Percentiles rank a stretch among this genome's conserved stretches.
phyloP scores from a whole-genome alignment of 2,329 filamentous ascomycete genomes.

The Fusarium nanum region DNA sequence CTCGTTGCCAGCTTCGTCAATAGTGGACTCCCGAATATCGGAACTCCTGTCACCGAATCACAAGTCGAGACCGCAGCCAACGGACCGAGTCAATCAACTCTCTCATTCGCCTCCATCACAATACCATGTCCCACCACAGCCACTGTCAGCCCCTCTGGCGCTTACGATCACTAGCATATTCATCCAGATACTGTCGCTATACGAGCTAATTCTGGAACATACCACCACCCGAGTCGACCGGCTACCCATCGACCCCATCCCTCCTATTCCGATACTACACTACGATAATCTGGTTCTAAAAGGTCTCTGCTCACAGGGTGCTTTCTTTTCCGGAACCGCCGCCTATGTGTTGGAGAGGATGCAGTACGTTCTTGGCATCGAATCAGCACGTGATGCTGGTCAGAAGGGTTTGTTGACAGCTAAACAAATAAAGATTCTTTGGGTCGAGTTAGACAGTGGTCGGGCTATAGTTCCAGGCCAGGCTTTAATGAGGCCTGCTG shows the following conservation, averaged over 20 bases:
- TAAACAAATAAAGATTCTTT: not conserved
- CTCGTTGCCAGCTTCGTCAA: fast-evolving
- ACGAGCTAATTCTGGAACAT: not conserved
- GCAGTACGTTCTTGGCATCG: not conserved
- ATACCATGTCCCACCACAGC: no score
- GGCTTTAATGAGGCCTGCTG: not conserved
- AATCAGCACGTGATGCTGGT: fast-evolving
- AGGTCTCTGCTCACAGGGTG: not conserved
- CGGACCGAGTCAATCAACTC: fast-evolving
- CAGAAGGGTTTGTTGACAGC: not conserved
- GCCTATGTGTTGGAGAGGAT: not conserved
- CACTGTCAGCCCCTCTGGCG: not conserved
- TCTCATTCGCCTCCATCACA: not conserved
- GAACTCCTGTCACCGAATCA: no score
- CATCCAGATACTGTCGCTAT: not conserved
- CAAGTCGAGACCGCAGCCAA: not conserved
- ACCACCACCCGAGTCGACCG: not conserved
- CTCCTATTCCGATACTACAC: not conserved
- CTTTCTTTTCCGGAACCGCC: not conserved
- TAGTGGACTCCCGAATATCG: no score
- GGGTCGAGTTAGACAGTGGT: not conserved
- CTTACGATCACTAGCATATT: not conserved
- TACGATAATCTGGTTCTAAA: fast-evolving
- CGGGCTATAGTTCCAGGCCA: not conserved
- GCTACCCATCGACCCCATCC: not conserved